Percentiles rank a stretch among this genome's conserved stretches.
phyloP scores from a whole-genome alignment of 495 filamentous ascomycete species.

The Penicillium pulvis region DNA sequence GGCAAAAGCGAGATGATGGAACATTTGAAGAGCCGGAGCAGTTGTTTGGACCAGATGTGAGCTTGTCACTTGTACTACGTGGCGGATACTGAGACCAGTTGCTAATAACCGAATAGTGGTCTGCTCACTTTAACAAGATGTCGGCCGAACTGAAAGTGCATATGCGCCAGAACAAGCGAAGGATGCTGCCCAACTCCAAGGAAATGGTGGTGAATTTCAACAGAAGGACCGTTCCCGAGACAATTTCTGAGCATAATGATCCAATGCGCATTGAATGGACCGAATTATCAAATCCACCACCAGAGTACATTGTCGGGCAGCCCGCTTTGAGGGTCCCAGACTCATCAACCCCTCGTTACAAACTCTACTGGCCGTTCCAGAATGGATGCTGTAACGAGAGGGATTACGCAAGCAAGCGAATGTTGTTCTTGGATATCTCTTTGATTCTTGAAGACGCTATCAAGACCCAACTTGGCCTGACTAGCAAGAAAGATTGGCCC shows the following conservation, averaged over 20 bases:
- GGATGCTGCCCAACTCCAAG: constrained; percentile 92
- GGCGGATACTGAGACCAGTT: background rate
- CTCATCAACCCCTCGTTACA: constrained; percentile 84
- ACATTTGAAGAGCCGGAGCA: constrained; percentile 66
- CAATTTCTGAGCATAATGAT: constrained; percentile 92
- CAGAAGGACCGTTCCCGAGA: constrained; percentile 73
- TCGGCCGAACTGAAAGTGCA: constrained; percentile 80
- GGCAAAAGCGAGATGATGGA: constrained; percentile 73
- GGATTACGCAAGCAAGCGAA: constrained; percentile 76
- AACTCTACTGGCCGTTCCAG: constrained; percentile 86
- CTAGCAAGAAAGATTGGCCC: constrained; percentile 74
- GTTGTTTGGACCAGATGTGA: constrained; percentile 82
- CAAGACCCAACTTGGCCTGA: constrained; percentile 75
- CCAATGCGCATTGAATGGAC: constrained; percentile 94
- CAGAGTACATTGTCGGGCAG: constrained; percentile 77
- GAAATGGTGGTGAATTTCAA: constrained; percentile 94
- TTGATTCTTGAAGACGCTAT: constrained; percentile 84
- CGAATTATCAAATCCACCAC: constrained; percentile 67
- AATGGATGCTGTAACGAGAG: constrained; percentile 87
- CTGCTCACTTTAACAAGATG: constrained; percentile 77
- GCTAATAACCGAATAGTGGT: constrained; percentile 53
- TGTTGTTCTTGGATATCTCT: constrained; percentile 82
- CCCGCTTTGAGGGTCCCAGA: constrained; percentile 85
- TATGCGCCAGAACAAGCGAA: constrained; percentile 89
- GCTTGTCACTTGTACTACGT: constrained; percentile 3